These are phyloP conservation scores for Kurtzmaniella quercitrusa DNA, from an alignment of 1,139 yeast species.

Conservation along the genomic window DNA sequence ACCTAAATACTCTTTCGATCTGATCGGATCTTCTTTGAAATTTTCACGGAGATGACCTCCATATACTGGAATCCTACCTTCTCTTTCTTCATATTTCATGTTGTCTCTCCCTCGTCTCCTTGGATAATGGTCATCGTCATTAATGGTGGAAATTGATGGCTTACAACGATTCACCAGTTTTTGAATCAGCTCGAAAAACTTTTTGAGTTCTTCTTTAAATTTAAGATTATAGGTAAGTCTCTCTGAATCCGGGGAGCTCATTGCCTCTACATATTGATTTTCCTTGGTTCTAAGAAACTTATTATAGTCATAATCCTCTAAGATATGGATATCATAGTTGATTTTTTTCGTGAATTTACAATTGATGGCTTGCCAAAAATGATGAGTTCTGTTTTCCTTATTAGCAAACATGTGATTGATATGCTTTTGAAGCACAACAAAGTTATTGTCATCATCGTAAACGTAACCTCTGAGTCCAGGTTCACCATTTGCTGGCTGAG, in stretches of 20 bases:
- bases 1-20: constrained; percentile 21
- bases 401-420: constrained; percentile 5
- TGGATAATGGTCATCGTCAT: constrained; percentile 25
- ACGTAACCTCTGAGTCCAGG: constrained; percentile 12
- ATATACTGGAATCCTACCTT: constrained; percentile 27
- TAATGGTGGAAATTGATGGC: constrained; percentile 20
- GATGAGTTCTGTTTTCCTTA: constrained; percentile 10
- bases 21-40: constrained; percentile 24
- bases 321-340: constrained; percentile 10
- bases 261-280: neutral
- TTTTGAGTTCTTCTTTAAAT: constrained; percentile 14
- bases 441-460: constrained; percentile 12
- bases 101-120: constrained; percentile 12
- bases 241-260: constrained; percentile 9
- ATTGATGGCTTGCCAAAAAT: constrained; percentile 12
- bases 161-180: constrained; percentile 15
- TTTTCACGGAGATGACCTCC: constrained; percentile 35
- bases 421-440: constrained; percentile 15
- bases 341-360: constrained; percentile 10
- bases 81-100: constrained; percentile 5
- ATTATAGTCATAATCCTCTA: constrained; percentile 21
- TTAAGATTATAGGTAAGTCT: constrained; percentile 14
- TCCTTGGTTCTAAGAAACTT: constrained; percentile 2
- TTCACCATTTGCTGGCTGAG: neutral
- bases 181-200: constrained; percentile 17